Percentiles rank a stretch among this genome's conserved stretches.
phyloP scores from a whole-genome alignment of 2,329 filamentous ascomycete genomes.

The Fusarium chaquense region DNA sequence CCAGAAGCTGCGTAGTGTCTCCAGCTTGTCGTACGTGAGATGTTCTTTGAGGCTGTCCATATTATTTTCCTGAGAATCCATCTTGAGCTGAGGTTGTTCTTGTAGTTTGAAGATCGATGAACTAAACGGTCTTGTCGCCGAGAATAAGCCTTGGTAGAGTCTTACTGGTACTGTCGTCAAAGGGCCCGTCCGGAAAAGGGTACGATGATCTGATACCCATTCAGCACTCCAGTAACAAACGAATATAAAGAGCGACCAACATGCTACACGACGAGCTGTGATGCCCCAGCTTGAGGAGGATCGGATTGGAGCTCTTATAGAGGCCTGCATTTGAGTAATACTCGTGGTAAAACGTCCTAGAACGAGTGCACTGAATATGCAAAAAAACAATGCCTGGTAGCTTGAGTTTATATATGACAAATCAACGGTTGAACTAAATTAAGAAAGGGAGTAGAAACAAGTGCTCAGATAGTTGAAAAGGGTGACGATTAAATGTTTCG shows the following conservation, averaged over 20 bases:
- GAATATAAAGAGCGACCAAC: constrained; percentile 42
- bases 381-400: neutral
- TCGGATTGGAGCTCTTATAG: constrained; percentile 24
- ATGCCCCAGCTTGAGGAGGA: constrained; percentile 7
- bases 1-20: constrained; percentile 54
- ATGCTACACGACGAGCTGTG: constrained; percentile 30
- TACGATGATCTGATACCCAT: constrained; percentile 33
- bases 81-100: neutral
- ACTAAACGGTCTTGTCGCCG: constrained; percentile 3
- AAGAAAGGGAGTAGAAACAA: neutral
- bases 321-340: neutral
- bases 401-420: neutral
- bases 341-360: too few species aligned
- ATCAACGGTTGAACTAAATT: neutral
- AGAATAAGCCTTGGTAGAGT: constrained; percentile 6
- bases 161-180: constrained; percentile 9
- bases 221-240: constrained; percentile 38
- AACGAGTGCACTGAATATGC: neutral
- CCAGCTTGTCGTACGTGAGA: constrained; percentile 49
- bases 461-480: neutral
- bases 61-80: constrained; percentile 11
- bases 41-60: constrained; percentile 26
- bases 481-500: neutral
- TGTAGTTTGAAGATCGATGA: constrained; percentile 2
- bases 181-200: constrained; percentile 13